Evolutionary conservation across 495 filamentous ascomycete species (phyloP).

Genomic region (Penicillium coprophilum): DNA sequence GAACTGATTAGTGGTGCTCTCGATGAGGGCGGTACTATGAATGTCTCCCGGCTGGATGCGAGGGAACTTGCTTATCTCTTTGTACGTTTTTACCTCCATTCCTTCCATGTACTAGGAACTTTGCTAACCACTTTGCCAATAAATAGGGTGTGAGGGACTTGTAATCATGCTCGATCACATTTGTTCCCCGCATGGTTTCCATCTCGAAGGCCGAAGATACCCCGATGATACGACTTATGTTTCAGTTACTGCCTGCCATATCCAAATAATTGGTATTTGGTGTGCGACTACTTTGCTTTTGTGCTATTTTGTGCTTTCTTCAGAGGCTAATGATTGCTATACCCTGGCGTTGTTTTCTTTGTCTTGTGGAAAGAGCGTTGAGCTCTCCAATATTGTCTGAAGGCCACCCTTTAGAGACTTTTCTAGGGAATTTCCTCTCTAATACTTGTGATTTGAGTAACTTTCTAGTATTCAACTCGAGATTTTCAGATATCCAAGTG

Average conservation of each 20-base stretch:
- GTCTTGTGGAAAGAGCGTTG: not conserved
- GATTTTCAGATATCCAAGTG: conserved; percentile 4
- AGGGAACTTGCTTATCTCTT: conserved; percentile 73
- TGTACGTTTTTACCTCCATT: conserved; percentile 45
- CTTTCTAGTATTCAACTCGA: not conserved
- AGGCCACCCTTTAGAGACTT: not conserved
- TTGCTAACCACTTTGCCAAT: conserved; percentile 15
- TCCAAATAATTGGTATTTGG: not conserved
- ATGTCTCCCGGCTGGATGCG: conserved; percentile 59
- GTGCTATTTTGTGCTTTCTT: not conserved
- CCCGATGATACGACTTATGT: not conserved
- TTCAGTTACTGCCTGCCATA: not conserved
- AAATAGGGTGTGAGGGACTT: conserved; percentile 11
- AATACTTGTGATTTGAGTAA: not conserved
- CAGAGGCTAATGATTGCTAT: conserved; percentile 4
- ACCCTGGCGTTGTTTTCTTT: conserved; percentile 7
- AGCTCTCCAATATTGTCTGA: not conserved
- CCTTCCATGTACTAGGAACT: not conserved
- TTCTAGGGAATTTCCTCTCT: not conserved
- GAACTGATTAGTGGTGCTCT: conserved; percentile 76
- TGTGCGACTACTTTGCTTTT: not conserved
- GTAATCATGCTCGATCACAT: not conserved
- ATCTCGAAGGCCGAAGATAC: not conserved
- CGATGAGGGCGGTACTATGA: conserved; percentile 71
- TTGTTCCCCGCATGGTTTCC: not conserved